phyloP scores from a whole-genome alignment of 805 yeast species.

The Myxozyma melibiosi region DNA sequence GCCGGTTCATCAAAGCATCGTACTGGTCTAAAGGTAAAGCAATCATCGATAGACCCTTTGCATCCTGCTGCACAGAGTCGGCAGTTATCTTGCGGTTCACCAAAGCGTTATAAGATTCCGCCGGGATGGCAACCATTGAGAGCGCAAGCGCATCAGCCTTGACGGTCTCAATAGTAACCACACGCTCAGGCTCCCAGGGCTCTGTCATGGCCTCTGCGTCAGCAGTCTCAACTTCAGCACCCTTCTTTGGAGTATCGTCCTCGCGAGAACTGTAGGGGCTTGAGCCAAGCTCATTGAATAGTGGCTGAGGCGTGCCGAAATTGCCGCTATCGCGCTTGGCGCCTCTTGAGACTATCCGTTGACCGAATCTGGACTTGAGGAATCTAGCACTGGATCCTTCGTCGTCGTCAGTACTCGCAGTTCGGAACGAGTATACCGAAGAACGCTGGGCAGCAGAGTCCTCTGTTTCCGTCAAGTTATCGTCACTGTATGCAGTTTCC shows the following conservation, averaged over 20 bases:
- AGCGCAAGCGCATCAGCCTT: slow-evolving; percentile 28
- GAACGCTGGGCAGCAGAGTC: slow-evolving; percentile 7
- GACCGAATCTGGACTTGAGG: slow-evolving; percentile 4
- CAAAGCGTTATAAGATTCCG: slow-evolving; percentile 33
- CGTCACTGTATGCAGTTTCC: slow-evolving; percentile 37
- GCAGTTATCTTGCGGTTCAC: neutral
- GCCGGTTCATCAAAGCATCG: neutral
- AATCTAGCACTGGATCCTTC: slow-evolving; percentile 17
- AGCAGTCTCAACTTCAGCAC: neutral
- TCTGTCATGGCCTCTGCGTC: slow-evolving; percentile 22
- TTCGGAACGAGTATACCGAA: neutral
- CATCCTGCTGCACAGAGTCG: slow-evolving; percentile 1
- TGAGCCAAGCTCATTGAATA: slow-evolving; percentile 28
- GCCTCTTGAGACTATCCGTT: neutral
- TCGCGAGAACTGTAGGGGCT: slow-evolving; percentile 12
- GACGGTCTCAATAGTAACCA: slow-evolving; percentile 11
- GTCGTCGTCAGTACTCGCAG: slow-evolving; percentile 25
- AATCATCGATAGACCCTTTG: neutral
- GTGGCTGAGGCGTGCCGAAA: slow-evolving; percentile 27
- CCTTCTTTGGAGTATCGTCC: slow-evolving; percentile 10
- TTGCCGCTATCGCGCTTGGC: slow-evolving; percentile 27
- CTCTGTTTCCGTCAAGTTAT: slow-evolving; percentile 41
- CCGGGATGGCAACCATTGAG: slow-evolving; percentile 32
- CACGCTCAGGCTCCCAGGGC: slow-evolving; percentile 18
- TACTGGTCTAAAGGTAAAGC: slow-evolving; percentile 31